Percentiles rank a stretch among this genome's conserved stretches.
These are phyloP conservation scores for Ilex asprella DNA, from an alignment of 257 asterid species.

Conservation along the genomic window DNA sequence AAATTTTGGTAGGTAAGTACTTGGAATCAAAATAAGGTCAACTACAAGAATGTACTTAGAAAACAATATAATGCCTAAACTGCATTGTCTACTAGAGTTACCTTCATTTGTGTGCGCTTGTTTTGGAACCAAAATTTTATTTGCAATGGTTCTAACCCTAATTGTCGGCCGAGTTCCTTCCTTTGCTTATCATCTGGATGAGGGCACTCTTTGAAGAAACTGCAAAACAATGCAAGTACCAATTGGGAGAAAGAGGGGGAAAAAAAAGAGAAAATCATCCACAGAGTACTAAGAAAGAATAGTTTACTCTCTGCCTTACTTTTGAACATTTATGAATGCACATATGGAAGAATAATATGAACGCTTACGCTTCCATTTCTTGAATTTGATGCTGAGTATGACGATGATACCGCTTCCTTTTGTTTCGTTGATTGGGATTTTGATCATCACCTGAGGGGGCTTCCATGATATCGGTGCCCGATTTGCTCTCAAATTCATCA, in stretches of 20 bases:
- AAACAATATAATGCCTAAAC: too few species aligned
- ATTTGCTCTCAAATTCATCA: slow-evolving; percentile 62
- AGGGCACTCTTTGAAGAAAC: slow-evolving; percentile 58
- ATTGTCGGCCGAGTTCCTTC: slow-evolving; percentile 47
- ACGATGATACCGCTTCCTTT: slow-evolving; percentile 71
- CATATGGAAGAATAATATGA: not conserved
- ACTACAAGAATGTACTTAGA: too few species aligned
- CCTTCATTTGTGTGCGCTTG: slow-evolving; percentile 63
- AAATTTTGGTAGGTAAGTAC: not conserved
- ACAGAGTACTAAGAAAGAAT: too few species aligned
- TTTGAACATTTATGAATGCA: too few species aligned
- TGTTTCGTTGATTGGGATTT: slow-evolving; percentile 52
- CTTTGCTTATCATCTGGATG: slow-evolving; percentile 67
- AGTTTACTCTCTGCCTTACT: too few species aligned
- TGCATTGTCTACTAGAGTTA: not conserved
- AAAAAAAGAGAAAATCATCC: too few species aligned
- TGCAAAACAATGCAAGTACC: slow-evolving; percentile 6
- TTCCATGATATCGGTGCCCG: slow-evolving; percentile 58
- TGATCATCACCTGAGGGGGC: slow-evolving; percentile 69
- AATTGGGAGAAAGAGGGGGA: too few species aligned
- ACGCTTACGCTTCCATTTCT: slow-evolving; percentile 68
- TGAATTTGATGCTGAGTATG: slow-evolving; percentile 73
- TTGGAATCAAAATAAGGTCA: too few species aligned
- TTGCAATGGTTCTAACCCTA: slow-evolving; percentile 48
- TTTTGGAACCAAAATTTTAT: slow-evolving; percentile 64